Evolutionary conservation across 1,284 basidiomycete genomes (phyloP).

Genomic region (Boletus hoseneyae): DNA sequence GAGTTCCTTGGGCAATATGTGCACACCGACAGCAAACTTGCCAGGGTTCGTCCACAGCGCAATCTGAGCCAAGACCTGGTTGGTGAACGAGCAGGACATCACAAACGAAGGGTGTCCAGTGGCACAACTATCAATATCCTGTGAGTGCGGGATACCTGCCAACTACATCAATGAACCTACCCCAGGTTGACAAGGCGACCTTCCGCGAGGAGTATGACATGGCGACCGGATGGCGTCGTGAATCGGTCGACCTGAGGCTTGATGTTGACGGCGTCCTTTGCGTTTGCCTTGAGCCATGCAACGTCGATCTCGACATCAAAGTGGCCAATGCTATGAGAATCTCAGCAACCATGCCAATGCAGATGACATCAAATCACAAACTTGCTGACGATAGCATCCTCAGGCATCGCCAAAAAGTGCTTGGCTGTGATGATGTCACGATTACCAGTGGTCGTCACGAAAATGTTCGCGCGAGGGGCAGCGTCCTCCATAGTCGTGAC

Average conservation of each 20-base stretch:
- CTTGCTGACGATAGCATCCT: conserved; percentile 99
- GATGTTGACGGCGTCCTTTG: conserved; percentile 83
- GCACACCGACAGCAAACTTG: conserved; percentile 91
- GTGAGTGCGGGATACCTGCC: conserved; percentile 2
- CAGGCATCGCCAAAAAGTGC: conserved; percentile 94
- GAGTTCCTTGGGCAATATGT: conserved; percentile 96
- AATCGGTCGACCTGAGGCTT: conserved; percentile 99
- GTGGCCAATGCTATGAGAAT: conserved; percentile 90
- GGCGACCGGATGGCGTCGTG: conserved; percentile 88
- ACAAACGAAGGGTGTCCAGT: conserved; percentile 96
- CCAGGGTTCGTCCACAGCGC: conserved; percentile 93
- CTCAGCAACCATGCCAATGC: conserved; percentile 7
- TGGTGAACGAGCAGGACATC: conserved; percentile 99
- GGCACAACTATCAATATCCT: conserved; percentile 50
- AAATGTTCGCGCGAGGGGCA: conserved; percentile 85
- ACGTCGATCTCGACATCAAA: conserved; percentile 99
- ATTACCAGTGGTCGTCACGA: conserved; percentile 99
- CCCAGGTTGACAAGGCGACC: conserved; percentile 99
- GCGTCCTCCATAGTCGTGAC: conserved; percentile 99
- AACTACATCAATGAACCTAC: conserved; percentile 42
- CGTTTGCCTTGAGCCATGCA: conserved; percentile 96
- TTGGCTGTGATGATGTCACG: conserved; percentile 94
- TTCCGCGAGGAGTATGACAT: conserved; percentile 97
- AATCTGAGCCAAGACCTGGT: conserved; percentile 98
- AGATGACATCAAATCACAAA: conserved; percentile 37